Conservation (phyloP, 208 protist genomes). For the Trypanosoma conorhini region DNA sequence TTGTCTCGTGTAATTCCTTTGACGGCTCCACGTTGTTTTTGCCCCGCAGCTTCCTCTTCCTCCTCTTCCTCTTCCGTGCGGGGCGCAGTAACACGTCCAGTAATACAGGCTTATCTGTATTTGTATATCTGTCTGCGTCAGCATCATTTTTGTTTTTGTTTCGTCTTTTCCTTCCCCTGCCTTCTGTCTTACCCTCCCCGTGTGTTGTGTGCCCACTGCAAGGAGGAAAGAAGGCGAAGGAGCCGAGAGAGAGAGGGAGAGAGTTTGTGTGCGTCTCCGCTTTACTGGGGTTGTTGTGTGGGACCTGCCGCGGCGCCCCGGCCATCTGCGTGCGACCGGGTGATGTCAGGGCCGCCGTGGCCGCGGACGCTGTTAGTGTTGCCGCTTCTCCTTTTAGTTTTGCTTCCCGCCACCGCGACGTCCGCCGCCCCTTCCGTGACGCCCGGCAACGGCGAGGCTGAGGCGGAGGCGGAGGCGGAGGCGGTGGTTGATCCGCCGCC, state of each 20-base stretch:
- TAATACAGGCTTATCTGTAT: too few species aligned
- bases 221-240: too few species aligned
- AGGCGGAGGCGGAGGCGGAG: not conserved
- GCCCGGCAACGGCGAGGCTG: not conserved
- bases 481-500: not conserved
- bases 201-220: too few species aligned
- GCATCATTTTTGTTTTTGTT: not conserved
- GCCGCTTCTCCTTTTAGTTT: not conserved
- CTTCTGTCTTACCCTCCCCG: too few species aligned
- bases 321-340: not conserved
- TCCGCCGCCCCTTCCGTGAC: not conserved
- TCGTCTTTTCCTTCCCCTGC: too few species aligned
- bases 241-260: too few species aligned
- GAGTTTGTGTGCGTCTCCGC: too few species aligned
- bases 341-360: not conserved
- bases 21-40: not conserved
- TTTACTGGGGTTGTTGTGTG: not conserved
- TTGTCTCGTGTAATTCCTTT: too few species aligned
- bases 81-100: too few species aligned
- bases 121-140: too few species aligned
- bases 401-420: not conserved
- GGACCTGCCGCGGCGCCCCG: not conserved
- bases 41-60: not conserved
- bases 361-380: not conserved
- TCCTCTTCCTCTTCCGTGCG: too few species aligned